Evolutionary conservation across 257 asterid genomes (phyloP).

Genomic region (Cordia subcordata): DNA sequence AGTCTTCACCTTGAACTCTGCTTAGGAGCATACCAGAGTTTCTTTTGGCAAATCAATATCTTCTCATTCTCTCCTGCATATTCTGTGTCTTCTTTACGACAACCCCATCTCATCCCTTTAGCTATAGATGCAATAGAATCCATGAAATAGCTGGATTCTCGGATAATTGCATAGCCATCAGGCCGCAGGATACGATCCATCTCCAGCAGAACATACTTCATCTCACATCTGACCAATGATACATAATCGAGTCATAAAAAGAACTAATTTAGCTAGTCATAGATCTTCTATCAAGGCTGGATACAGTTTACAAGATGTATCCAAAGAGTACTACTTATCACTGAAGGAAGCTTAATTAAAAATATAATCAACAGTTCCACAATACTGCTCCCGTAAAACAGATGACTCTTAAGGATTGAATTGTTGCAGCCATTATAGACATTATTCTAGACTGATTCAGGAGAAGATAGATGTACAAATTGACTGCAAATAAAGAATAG

Average conservation of each 20-base stretch:
- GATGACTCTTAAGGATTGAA: too few relatives aligned
- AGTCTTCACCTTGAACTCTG: conserved; percentile 1
- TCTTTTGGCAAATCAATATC: conserved; percentile 22
- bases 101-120: conserved; percentile 25
- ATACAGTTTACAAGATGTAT: too few relatives aligned
- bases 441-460: too few relatives aligned
- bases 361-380: too few relatives aligned
- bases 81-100: conserved; percentile 25
- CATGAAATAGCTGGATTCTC: conserved; percentile 19
- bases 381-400: too few relatives aligned
- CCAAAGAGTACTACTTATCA: too few relatives aligned
- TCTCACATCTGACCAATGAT: conserved; percentile 21
- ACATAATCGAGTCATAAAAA: neutral
- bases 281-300: too few relatives aligned
- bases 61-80: conserved; percentile 13
- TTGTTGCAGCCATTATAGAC: too few relatives aligned
- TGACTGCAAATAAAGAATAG: neutral
- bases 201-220: conserved; percentile 27
- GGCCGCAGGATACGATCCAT: conserved; percentile 30
- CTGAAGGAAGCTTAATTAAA: too few relatives aligned
- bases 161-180: conserved; percentile 15
- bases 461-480: too few relatives aligned
- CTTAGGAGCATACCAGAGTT: conserved; percentile 1
- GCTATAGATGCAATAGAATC: conserved; percentile 16
- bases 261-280: neutral